A percentile compares a stretch with the other conserved stretches of the same genome.
Evolutionary conservation across 2,329 filamentous ascomycete genomes (phyloP).

Genomic region (Kalaharituber pfeilii): DNA sequence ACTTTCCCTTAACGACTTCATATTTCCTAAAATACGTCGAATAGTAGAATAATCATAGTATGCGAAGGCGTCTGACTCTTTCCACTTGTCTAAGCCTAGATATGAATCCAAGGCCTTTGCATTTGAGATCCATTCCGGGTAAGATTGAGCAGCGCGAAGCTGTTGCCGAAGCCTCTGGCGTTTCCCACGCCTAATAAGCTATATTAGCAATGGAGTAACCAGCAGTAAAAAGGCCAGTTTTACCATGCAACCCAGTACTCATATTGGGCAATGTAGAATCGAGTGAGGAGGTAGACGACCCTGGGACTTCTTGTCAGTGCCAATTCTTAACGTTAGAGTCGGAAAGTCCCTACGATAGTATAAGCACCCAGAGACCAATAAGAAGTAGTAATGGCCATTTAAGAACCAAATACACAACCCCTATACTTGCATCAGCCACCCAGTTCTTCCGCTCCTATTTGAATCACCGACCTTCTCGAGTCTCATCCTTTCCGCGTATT

Average conservation of each 20-base stretch:
- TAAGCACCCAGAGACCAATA: slow-evolving; percentile 62
- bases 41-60: slow-evolving; percentile 85
- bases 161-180: slow-evolving; percentile 53
- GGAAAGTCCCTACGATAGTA: slow-evolving; percentile 34
- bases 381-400: slow-evolving; percentile 82
- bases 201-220: not conserved
- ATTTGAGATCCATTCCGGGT: slow-evolving; percentile 65
- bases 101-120: slow-evolving; percentile 65
- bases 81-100: slow-evolving; percentile 66
- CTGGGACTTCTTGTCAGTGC: slow-evolving; percentile 21
- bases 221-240: too few species aligned
- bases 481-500: slow-evolving; percentile 58
- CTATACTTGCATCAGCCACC: not conserved
- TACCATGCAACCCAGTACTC: slow-evolving; percentile 78
- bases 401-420: slow-evolving; percentile 63
- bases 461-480: slow-evolving; percentile 45
- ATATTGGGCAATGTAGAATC: slow-evolving; percentile 80
- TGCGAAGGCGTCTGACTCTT: slow-evolving; percentile 56
- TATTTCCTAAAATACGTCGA: slow-evolving; percentile 55
- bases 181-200: slow-evolving; percentile 38
- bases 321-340: not conserved
- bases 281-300: slow-evolving; percentile 58
- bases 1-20: slow-evolving; percentile 42
- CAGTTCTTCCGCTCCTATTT: not conserved
- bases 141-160: slow-evolving; percentile 54